Evolutionary conservation across 2,329 filamentous ascomycete species (phyloP), one percentile per base, ranked within the genome.

Genomic region (Leptoxyphium fumago): DNA sequence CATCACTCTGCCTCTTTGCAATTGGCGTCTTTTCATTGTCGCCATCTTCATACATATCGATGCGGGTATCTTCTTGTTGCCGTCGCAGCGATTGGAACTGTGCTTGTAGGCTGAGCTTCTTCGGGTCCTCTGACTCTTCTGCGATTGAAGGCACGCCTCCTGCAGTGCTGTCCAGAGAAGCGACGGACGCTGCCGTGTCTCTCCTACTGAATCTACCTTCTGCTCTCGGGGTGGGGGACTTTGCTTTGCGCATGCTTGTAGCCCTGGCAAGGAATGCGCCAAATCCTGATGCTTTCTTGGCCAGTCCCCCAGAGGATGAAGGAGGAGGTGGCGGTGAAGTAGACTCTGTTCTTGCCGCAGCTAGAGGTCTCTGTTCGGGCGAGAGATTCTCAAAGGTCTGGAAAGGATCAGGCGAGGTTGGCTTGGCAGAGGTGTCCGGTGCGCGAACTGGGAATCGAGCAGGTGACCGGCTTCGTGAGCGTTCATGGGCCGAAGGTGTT

Each of bases 211-310:
- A 49, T n/a, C 48, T 46, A 40, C 47, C 44, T 17, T 50, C 50
- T 28, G 49, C 54, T 41, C 49, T 50, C 29, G 73, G 66, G 47
- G 72, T 57, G 14, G 81, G 73, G 5, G 75, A 36, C 9, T 36
- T 36, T 10, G 78, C 73, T 42, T 75, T 72, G 38, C 68, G 61
- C 43, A 74, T 75, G 58, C 72, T 74, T 30, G 72, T 71, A 10
- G 64, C 62, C 26, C 85, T 72, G 29, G 84, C 56, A 36, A 61
- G 85, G 34, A 93, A 73, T 80, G 84, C 89, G 34, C 84, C 77
- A 55, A 94, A 93, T n/a, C 83, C 85, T 52, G 84, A 13, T 4
- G 32, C 15, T 13, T 13, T 15, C 15, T 9, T 36, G 5, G 11
- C 15, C 13, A 15, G 13, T 5, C 11, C 11, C 4, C 13, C 15